Evolutionary conservation across 345 rosid genomes (phyloP), one percentile per base, ranked within the genome.

Genomic region (Anacardium occidentale): DNA sequence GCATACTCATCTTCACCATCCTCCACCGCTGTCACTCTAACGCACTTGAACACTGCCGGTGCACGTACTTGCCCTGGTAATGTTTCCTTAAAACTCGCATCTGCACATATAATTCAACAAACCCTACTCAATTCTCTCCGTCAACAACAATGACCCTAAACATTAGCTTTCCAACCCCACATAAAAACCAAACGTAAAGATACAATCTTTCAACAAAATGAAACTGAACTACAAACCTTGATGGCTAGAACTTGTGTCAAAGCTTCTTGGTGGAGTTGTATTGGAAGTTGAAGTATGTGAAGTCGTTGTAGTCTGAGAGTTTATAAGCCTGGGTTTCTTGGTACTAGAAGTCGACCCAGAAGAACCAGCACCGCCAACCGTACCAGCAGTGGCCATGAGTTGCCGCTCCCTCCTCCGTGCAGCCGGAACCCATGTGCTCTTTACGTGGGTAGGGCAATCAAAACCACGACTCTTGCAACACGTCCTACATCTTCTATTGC

Each of bases 351-450:
- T 92, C 7, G 98, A 92, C 25, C 73, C 90, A 4, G 98, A 88
- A 9, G 97, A 88, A 40, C 92, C 97, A 66, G 85, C 84, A 10
- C 83, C 85, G 18, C 74, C 87, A 10, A 66, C 79, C 1, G 67
- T 59, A 0, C 51, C 73, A 0, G 73, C 73, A 3, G 70, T 68
- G 0, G 79, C 75, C 82, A 89, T 84, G 40, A 89, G 83, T 82
- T 92, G 97, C 21, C 99, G 88, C 76, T 95, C 99, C 64, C 99
- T 77, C 75, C 99, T 70, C 71, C 97, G 68, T 3, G 99, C 86
- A 0, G 99, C 97, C 8, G 99, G 87, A 5, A 95, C 98, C 99
- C 99, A 95, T 58, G 99, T 95, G 90, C 99, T 95, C 80, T 87
- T 95, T 76, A 95, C 94, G 82, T 95, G 99, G 32, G 99, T 95